A percentile compares a stretch with the other conserved stretches of the same genome.
Conservation (phyloP, 1,284 basidiomycete species). For the Cutaneotrichosporon sp. region DNA sequence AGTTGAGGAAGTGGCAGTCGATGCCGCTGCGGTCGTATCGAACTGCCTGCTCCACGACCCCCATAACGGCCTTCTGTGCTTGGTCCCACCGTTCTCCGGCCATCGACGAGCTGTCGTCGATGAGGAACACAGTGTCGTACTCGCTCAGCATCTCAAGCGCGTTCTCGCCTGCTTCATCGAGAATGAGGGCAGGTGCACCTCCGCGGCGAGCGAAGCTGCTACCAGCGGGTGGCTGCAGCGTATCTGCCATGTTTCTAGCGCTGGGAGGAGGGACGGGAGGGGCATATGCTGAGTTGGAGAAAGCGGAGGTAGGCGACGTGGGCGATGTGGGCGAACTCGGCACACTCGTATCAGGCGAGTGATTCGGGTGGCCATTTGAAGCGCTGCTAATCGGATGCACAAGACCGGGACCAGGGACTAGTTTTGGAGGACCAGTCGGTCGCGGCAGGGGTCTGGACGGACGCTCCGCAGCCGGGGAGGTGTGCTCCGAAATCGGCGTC, state of each 20-base stretch:
- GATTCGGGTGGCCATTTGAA: too few species aligned
- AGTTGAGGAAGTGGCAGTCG: constrained; percentile 47
- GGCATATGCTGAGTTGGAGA: too few species aligned
- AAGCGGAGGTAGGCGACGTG: too few species aligned
- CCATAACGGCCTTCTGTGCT: constrained; percentile 35
- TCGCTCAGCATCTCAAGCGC: constrained; percentile 38
- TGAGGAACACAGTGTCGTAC: constrained; percentile 48
- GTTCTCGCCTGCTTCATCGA: constrained; percentile 20
- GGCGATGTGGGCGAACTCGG: too few species aligned
- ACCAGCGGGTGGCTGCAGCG: too few species aligned
- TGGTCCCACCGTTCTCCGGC: constrained; percentile 41
- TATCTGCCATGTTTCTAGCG: too few species aligned
- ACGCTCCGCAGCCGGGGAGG: not conserved
- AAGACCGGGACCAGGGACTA: too few species aligned
- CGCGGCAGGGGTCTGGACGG: not conserved
- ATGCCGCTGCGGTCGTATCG: constrained; percentile 42
- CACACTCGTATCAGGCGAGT: too few species aligned
- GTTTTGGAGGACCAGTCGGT: not conserved
- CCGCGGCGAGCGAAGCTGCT: too few species aligned
- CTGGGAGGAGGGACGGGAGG: too few species aligned
- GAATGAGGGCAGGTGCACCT: not conserved
- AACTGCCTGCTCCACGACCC: constrained; percentile 38
- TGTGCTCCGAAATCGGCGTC: too few species aligned
- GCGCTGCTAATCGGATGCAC: too few species aligned
- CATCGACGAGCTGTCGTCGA: constrained; percentile 43